Evolutionary conservation across 2,329 filamentous ascomycete genomes (phyloP).

Genomic region (Byssoonygena ceratinophila): DNA sequence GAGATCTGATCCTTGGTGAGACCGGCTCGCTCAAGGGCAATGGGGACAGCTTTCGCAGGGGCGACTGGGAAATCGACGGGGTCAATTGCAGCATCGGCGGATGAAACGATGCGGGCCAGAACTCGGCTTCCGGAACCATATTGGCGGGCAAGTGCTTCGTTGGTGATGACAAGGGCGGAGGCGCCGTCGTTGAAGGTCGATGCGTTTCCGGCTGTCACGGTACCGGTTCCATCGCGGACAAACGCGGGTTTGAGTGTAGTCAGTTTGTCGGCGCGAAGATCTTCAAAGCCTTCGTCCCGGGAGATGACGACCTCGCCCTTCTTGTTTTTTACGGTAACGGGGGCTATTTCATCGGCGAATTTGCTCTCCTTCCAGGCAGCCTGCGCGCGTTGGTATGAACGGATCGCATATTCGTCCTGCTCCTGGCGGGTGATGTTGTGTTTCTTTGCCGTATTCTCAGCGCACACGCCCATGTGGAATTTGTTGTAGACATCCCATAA

Average conservation of each 20-base stretch:
- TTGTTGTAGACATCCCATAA: slow-evolving; percentile 94
- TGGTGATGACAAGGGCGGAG: slow-evolving; percentile 76
- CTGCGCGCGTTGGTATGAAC: slow-evolving; percentile 80
- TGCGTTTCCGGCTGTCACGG: slow-evolving; percentile 88
- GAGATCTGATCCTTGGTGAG: slow-evolving; percentile 86
- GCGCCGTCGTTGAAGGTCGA: slow-evolving; percentile 93
- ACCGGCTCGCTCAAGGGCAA: slow-evolving; percentile 77
- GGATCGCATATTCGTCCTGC: slow-evolving; percentile 84
- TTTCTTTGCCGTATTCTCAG: slow-evolving; percentile 88
- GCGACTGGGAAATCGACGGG: slow-evolving; percentile 91
- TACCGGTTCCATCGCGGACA: slow-evolving; percentile 70
- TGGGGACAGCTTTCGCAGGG: slow-evolving; percentile 80
- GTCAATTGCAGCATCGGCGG: slow-evolving; percentile 82
- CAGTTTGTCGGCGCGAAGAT: slow-evolving; percentile 78
- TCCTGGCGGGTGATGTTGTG: slow-evolving; percentile 67
- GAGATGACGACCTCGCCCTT: slow-evolving; percentile 73
- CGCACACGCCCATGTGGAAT: slow-evolving; percentile 96
- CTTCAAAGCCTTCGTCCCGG: slow-evolving; percentile 80
- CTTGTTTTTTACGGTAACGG: slow-evolving; percentile 71
- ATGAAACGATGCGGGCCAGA: slow-evolving; percentile 73
- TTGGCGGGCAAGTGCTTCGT: slow-evolving; percentile 65
- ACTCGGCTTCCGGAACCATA: slow-evolving; percentile 69
- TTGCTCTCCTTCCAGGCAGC: slow-evolving; percentile 72
- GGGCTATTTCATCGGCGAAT: slow-evolving; percentile 82
- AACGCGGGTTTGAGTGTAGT: slow-evolving; percentile 84